A percentile compares a stretch with the other conserved stretches of the same genome.
Evolutionary conservation across 257 asterid genomes (phyloP).

Genomic region (Penstemon barbatus): DNA sequence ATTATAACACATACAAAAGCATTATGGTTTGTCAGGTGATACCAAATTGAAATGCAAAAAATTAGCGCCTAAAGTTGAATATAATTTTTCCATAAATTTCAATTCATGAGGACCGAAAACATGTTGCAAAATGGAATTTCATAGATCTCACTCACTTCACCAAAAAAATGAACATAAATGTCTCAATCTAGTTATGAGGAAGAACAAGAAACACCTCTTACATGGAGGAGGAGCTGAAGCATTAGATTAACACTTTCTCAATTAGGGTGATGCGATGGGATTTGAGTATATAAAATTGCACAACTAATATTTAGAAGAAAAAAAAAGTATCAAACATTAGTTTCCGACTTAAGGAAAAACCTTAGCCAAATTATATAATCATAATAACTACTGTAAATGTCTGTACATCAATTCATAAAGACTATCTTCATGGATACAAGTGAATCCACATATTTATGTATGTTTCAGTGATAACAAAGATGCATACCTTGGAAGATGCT

Average conservation of each 20-base stretch:
- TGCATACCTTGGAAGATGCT: constrained; percentile 57
- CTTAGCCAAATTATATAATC: background rate
- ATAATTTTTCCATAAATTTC: background rate
- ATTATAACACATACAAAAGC: background rate
- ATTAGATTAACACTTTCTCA: background rate
- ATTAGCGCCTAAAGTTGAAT: background rate
- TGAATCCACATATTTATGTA: background rate
- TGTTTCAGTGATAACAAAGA: constrained; percentile 11
- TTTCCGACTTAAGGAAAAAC: background rate
- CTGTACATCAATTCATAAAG: background rate
- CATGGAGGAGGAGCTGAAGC: too few species aligned
- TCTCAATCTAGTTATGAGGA: background rate
- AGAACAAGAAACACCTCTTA: background rate
- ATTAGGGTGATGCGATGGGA: background rate
- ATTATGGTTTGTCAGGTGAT: background rate
- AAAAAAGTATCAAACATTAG: too few species aligned
- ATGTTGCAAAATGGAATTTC: too few species aligned
- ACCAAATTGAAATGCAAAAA: background rate
- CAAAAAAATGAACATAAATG: background rate
- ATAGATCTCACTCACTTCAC: too few species aligned
- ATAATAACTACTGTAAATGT: background rate
- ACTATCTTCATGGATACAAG: background rate
- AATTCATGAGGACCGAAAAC: too few species aligned
- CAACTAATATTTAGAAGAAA: too few species aligned
- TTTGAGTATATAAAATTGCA: background rate